phyloP scores from a whole-genome alignment of 345 rosid species.

The Pugionium cornutum region DNA sequence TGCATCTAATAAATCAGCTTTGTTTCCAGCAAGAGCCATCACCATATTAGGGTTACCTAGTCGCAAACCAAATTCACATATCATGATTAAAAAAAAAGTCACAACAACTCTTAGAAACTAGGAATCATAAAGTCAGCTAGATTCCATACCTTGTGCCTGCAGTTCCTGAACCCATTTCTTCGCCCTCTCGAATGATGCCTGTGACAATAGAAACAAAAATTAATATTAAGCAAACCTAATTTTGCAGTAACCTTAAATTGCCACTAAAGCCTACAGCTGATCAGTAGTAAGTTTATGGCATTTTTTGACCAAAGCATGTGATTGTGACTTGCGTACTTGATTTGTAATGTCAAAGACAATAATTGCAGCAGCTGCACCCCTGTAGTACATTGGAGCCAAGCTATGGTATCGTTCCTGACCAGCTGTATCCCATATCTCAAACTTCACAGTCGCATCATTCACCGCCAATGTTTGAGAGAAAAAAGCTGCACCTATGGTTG shows the following conservation, averaged over 20 bases:
- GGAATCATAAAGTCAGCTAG: neutral
- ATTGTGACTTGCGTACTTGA: constrained; percentile 27
- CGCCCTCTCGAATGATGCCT: constrained; percentile 61
- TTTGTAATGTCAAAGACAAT: constrained; percentile 60
- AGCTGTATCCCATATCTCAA: constrained; percentile 73
- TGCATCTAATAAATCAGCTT: constrained; percentile 57
- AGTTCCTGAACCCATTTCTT: constrained; percentile 70
- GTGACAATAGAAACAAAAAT: constrained; percentile 23
- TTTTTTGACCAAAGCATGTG: neutral
- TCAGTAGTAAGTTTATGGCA: neutral
- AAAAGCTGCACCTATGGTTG: constrained; percentile 66
- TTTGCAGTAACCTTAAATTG: neutral
- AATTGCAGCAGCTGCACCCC: constrained; percentile 70
- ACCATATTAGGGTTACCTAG: constrained; percentile 60
- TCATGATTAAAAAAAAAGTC: no score
- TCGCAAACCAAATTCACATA: neutral
- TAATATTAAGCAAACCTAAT: neutral
- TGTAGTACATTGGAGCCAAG: constrained; percentile 72
- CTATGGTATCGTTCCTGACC: constrained; percentile 71
- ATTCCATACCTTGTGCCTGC: constrained; percentile 55
- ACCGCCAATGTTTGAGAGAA: constrained; percentile 65
- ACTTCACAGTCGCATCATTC: constrained; percentile 60
- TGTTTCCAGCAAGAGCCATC: constrained; percentile 64
- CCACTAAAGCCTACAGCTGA: neutral
- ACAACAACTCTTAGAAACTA: constrained; percentile 3